These are phyloP conservation scores for Acanthochlamys bracteata DNA, from an alignment of 106 monocot genomes.

Conservation along the genomic window DNA sequence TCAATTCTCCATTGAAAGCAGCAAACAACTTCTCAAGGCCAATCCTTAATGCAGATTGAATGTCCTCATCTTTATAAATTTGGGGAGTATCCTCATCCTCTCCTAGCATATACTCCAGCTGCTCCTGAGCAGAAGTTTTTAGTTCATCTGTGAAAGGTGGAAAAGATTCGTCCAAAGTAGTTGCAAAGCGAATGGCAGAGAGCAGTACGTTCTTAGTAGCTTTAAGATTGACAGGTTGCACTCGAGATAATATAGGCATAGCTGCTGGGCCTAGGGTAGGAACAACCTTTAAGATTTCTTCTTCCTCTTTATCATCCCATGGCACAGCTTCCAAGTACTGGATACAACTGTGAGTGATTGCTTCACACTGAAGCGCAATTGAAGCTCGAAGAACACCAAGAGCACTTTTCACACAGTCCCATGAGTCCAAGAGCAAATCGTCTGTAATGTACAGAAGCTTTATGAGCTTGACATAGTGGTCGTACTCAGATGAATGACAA, in stretches of 20 bases:
- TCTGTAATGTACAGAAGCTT: slow-evolving; percentile 55
- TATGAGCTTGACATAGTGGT: slow-evolving; percentile 62
- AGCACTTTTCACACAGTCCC: slow-evolving; percentile 56
- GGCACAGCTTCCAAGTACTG: slow-evolving; percentile 82
- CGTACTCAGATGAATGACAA: slow-evolving; percentile 43
- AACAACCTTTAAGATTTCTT: slow-evolving; percentile 59
- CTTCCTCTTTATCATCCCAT: slow-evolving; percentile 96
- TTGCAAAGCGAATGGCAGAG: slow-evolving; percentile 83
- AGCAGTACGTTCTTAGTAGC: slow-evolving; percentile 73
- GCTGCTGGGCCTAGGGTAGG: slow-evolving; percentile 47
- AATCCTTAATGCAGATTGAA: slow-evolving; percentile 35
- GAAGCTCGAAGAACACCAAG: slow-evolving; percentile 84
- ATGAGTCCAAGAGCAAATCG: slow-evolving; percentile 49
- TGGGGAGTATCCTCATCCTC: slow-evolving; percentile 69
- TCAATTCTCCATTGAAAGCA: slow-evolving; percentile 41
- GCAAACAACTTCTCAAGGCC: slow-evolving; percentile 49
- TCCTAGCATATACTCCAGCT: slow-evolving; percentile 83
- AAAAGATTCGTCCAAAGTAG: slow-evolving; percentile 24
- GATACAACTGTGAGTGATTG: slow-evolving; percentile 44
- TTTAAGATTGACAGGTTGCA: slow-evolving; percentile 47
- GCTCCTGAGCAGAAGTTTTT: slow-evolving; percentile 89
- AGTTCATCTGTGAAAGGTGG: slow-evolving; percentile 69
- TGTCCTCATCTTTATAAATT: slow-evolving; percentile 55
- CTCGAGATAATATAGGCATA: slow-evolving; percentile 39
- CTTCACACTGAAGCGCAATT: slow-evolving; percentile 45